Evolutionary conservation across 306 rosid species (phyloP).

Genomic region (Prunus mongolica): DNA sequence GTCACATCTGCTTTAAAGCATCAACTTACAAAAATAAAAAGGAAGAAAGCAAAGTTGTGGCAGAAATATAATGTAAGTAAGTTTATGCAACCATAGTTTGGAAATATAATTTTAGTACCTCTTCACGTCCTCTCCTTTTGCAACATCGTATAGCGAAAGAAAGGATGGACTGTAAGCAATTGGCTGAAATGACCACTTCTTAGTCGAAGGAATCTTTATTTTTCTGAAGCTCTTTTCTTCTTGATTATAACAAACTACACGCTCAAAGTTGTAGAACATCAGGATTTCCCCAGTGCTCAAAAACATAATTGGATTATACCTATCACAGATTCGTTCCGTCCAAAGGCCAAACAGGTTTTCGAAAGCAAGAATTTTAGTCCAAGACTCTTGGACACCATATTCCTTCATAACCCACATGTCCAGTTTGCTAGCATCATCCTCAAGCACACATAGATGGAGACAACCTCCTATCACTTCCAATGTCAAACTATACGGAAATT

Average conservation of each 20-base stretch:
- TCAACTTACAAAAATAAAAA: neutral
- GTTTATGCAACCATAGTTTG: neutral
- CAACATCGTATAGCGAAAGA: neutral
- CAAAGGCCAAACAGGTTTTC: neutral
- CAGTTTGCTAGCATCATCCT: neutral
- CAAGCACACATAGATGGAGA: constrained; percentile 8
- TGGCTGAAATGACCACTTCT: neutral
- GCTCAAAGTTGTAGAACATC: neutral
- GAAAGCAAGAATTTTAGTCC: constrained; percentile 6
- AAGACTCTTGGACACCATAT: constrained; percentile 5
- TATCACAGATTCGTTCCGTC: neutral
- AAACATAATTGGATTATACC: neutral
- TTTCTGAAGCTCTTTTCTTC: neutral
- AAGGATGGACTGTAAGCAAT: neutral
- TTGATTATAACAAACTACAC: neutral
- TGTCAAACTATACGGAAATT: neutral
- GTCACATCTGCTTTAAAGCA: neutral
- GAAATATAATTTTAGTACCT: neutral
- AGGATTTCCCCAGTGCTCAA: constrained; percentile 11
- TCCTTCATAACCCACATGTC: constrained; percentile 22
- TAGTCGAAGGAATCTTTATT: neutral
- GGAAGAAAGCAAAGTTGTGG: neutral
- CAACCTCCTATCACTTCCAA: constrained; percentile 8
- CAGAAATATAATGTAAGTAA: too few species aligned
- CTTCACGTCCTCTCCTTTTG: neutral